These are phyloP conservation scores for Aureobasidium melanogenum DNA, from an alignment of 2,329 filamentous ascomycete species.

Conservation along the genomic window DNA sequence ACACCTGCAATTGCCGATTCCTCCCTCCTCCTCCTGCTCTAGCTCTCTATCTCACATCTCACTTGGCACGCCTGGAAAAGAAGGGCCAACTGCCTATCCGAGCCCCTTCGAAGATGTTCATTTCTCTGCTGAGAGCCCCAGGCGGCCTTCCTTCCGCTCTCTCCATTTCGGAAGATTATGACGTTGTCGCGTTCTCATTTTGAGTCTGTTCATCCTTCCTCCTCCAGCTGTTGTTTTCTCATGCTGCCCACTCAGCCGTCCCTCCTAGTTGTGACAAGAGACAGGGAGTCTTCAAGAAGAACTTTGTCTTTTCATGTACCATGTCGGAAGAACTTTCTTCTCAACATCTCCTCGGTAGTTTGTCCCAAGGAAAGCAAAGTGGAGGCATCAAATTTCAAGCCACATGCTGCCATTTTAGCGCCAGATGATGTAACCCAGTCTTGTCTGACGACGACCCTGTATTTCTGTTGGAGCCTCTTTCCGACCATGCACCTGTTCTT, in stretches of 20 bases:
- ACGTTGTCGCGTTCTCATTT: not conserved
- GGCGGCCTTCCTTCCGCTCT: not conserved
- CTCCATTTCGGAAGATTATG: not conserved
- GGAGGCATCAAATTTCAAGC: not conserved
- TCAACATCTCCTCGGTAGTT: not conserved
- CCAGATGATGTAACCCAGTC: not conserved
- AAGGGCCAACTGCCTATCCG: not conserved
- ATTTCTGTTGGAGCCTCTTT: not conserved
- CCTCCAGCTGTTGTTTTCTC: not conserved
- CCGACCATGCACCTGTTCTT: not conserved
- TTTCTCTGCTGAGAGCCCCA: not conserved
- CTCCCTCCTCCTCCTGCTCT: no score
- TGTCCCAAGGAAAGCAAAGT: not conserved
- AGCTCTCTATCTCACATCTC: not conserved
- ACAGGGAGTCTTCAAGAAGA: not conserved
- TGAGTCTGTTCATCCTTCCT: not conserved
- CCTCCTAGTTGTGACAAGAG: not conserved
- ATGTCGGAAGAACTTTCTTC: not conserved
- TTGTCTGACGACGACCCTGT: not conserved
- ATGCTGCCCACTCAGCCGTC: not conserved
- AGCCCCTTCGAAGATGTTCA: not conserved
- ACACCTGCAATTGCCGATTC: not conserved
- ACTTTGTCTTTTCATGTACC: not conserved
- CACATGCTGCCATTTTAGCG: constrained; percentile 3
- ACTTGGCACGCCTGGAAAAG: no score